phyloP scores from a whole-genome alignment of 2,329 filamentous ascomycete species.

The Metarhizium guizhouense region DNA sequence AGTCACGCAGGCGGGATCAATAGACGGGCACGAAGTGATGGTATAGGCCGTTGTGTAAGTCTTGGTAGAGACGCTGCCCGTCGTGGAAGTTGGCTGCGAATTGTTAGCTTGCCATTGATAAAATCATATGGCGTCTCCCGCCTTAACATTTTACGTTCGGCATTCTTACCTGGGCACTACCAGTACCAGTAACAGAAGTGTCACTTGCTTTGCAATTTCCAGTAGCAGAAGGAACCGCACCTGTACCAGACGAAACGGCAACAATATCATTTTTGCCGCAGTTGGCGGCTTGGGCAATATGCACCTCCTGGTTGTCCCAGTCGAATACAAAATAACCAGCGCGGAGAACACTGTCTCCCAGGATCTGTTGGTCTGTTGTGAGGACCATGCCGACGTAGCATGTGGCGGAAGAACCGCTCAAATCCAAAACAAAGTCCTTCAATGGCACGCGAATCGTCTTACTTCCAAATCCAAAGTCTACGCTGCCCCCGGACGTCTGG shows the following conservation, averaged over 20 bases:
- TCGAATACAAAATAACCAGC: slow-evolving; percentile 39
- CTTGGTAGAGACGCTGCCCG: slow-evolving; percentile 6
- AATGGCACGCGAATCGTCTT: slow-evolving; percentile 33
- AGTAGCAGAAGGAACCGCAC: slow-evolving; percentile 22
- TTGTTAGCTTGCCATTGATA: not conserved
- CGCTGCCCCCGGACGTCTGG: slow-evolving; percentile 25
- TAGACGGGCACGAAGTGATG: slow-evolving; percentile 15
- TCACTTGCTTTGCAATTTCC: slow-evolving; percentile 28
- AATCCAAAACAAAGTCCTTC: slow-evolving; percentile 40
- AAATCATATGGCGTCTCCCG: not conserved
- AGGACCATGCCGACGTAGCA: slow-evolving; percentile 35
- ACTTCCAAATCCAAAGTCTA: slow-evolving; percentile 39
- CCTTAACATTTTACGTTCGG: not conserved
- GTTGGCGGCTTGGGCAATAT: slow-evolving; percentile 31
- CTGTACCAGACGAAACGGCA: slow-evolving; percentile 21
- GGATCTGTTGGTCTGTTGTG: slow-evolving; percentile 32
- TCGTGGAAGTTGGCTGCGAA: slow-evolving; percentile 6
- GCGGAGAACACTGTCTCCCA: slow-evolving; percentile 33
- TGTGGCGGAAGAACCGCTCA: slow-evolving; percentile 19
- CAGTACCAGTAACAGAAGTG: slow-evolving; percentile 5
- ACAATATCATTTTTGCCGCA: slow-evolving; percentile 30
- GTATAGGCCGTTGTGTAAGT: slow-evolving; percentile 16
- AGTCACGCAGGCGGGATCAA: slow-evolving; percentile 12
- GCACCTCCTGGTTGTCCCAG: slow-evolving; percentile 33
- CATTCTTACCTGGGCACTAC: slow-evolving; percentile 1